Evolutionary conservation across 106 monocot genomes (phyloP).

Genomic region (Dendrobium officinale): DNA sequence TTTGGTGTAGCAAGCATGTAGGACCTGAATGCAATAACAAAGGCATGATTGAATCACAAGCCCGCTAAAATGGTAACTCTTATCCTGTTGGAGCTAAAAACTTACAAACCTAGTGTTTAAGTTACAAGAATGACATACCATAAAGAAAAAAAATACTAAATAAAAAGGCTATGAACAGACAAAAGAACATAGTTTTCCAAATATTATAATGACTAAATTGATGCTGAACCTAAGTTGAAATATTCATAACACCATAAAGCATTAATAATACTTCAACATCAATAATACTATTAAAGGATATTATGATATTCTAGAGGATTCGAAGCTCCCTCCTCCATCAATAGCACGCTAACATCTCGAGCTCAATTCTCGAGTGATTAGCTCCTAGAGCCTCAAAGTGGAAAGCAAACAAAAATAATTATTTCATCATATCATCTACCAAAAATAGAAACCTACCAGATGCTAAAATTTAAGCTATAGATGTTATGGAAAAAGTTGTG

Average conservation of each 20-base stretch:
- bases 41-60: neutral
- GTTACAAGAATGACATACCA: neutral
- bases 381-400: neutral
- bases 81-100: neutral
- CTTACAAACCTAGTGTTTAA: neutral
- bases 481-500: too few species aligned
- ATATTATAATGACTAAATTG: neutral
- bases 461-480: too few species aligned
- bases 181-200: neutral
- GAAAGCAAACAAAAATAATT: neutral
- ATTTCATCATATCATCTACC: neutral
- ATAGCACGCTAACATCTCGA: neutral
- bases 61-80: neutral
- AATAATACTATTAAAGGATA: neutral
- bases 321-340: neutral
- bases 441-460: neutral
- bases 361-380: neutral
- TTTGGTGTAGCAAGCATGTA: slow-evolving; percentile 83
- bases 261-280: neutral
- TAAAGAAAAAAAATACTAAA: neutral
- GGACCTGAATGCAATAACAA: slow-evolving; percentile 45
- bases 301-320: neutral
- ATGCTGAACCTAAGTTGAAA: neutral
- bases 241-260: neutral
- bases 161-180: neutral